These are phyloP conservation scores for Pholiota conissans DNA, from an alignment of 768 basidiomycete species.

Conservation along the genomic window DNA sequence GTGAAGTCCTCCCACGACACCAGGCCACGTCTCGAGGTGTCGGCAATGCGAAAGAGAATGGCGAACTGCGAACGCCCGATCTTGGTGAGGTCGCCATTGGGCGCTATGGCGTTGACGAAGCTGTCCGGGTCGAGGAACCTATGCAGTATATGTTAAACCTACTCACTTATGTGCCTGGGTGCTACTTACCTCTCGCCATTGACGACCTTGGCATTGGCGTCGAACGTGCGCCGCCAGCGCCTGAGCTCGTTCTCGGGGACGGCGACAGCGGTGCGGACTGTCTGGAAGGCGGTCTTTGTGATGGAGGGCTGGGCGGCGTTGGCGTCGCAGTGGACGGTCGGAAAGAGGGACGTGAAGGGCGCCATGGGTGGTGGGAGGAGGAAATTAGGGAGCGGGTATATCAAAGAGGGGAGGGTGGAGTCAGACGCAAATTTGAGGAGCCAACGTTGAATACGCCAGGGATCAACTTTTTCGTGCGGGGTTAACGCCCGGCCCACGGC, in stretches of 20 bases:
- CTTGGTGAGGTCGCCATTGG: conserved; percentile 78
- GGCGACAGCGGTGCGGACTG: conserved; percentile 66
- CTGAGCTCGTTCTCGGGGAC: conserved; percentile 82
- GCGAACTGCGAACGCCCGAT: conserved; percentile 88
- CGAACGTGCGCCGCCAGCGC: conserved; percentile 89
- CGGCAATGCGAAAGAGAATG: conserved; percentile 88
- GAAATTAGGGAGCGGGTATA: conserved; percentile 16
- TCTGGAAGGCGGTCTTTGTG: conserved; percentile 56
- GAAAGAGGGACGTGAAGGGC: conserved; percentile 31
- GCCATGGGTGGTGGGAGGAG: conserved; percentile 13
- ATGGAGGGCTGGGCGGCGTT: conserved; percentile 40
- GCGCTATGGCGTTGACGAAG: conserved; percentile 95
- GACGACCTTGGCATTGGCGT: conserved; percentile 73
- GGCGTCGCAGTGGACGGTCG: conserved; percentile 55
- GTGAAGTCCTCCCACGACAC: conserved; percentile 96
- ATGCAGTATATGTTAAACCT: no score
- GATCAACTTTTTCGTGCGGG: conserved; percentile 35
- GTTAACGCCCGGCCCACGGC: conserved; percentile 22
- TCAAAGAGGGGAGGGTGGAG: conserved; percentile 10
- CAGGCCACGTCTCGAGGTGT: conserved; percentile 70
- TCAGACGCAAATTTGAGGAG: conserved; percentile 11
- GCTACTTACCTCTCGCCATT: conserved; percentile 79
- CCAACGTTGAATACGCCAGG: conserved; percentile 17
- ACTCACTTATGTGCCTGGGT: conserved; percentile 20
- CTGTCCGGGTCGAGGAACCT: conserved; percentile 87